These are phyloP conservation scores for Trichophyton verrucosum DNA, from an alignment of 2,329 filamentous ascomycete genomes.

Conservation along the genomic window DNA sequence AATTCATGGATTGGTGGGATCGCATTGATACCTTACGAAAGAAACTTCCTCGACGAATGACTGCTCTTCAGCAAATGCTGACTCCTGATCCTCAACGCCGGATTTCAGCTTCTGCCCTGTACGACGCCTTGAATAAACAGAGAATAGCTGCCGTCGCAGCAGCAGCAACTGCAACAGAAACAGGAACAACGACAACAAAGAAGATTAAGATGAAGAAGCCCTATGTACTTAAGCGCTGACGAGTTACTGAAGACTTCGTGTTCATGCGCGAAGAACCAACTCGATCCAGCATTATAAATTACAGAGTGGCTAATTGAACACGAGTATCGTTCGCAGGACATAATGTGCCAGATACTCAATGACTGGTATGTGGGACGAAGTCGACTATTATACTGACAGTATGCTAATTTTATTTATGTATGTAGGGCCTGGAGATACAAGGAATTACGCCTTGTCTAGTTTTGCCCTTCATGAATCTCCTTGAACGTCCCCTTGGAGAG, in stretches of 20 bases:
- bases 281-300: not conserved
- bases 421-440: not conserved
- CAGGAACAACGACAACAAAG: not conserved
- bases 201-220: not conserved
- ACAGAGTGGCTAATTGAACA: not conserved
- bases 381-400: not conserved
- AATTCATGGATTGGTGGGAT: conserved; percentile 1
- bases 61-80: not conserved
- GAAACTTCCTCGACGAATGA: not conserved
- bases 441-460: not conserved
- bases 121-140: not conserved
- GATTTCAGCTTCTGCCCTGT: not conserved
- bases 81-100: not conserved
- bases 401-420: not conserved
- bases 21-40: not conserved
- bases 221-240: not conserved
- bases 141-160: not conserved
- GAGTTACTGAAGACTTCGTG: not conserved
- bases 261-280: not conserved
- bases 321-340: not conserved
- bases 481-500: not conserved
- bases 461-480: not conserved
- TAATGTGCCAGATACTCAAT: not conserved
- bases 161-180: not conserved
- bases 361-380: not conserved